phyloP scores from a whole-genome alignment of 768 basidiomycete species.

The Phaffia australis region DNA sequence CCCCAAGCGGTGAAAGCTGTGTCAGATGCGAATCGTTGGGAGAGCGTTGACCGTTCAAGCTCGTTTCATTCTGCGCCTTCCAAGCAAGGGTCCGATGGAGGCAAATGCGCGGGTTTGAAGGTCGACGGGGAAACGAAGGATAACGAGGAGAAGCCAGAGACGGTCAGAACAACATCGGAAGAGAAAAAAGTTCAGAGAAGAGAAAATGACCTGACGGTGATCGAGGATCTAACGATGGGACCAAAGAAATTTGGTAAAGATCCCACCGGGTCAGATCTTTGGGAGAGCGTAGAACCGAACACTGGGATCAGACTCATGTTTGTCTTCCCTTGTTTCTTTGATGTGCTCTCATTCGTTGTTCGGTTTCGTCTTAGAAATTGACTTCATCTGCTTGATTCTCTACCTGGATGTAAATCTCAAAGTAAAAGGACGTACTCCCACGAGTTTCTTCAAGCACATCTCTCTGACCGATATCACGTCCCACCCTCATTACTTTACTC shows the following conservation, averaged over 20 bases:
- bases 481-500: constrained; percentile 85
- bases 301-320: constrained; percentile 75
- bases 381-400: neutral
- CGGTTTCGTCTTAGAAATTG: neutral
- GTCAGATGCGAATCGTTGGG: neutral
- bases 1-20: constrained; percentile 1
- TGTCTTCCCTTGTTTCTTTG: constrained; percentile 34
- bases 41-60: constrained; percentile 17
- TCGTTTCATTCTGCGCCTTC: constrained; percentile 29
- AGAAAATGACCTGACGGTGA: constrained; percentile 41
- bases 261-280: constrained; percentile 61
- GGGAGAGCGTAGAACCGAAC: constrained; percentile 75
- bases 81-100: constrained; percentile 19
- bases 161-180: neutral
- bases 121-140: neutral
- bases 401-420: constrained; percentile 17
- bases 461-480: constrained; percentile 73
- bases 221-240: constrained; percentile 68
- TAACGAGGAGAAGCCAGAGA: constrained; percentile 13
- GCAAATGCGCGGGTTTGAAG: neutral
- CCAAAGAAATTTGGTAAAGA: constrained; percentile 60
- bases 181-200: neutral
- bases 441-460: constrained; percentile 65
- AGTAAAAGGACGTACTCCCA: constrained; percentile 67
- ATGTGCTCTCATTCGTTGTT: constrained; percentile 15